Base-by-base conservation (phyloP, 352 stramenopile species). In the Pythium brachiatum region DNA sequence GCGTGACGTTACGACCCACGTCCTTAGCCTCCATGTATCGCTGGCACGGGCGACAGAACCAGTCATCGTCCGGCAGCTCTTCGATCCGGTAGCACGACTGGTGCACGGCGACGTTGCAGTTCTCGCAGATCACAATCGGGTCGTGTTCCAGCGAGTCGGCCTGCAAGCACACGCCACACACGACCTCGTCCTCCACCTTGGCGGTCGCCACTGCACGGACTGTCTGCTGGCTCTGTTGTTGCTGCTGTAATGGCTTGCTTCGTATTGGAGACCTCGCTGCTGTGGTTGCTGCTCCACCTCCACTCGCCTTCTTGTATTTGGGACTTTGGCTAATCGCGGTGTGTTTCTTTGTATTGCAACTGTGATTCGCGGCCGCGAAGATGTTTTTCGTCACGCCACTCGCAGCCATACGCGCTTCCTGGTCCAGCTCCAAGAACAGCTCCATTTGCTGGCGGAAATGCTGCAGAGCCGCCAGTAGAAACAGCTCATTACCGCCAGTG, bases 31-130 rank as follows among this genome's bases (percentile, higher is more conserved):
- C 72, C 50, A 83, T 54, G 50, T 87, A 88, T 23, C 61, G 70
- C 55, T 62, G 64, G 48, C 90, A 97, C 23, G 78, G 79, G 13
- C 79, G 70, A 59, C 86, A 95, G 62, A 81, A 88, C 83, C 83
- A 95, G 66, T 91, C 81, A 39, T 76, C 78, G 2, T 91, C 81
- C 0, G 86, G 86, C 5, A 95, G 46, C 21, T 72, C 70, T 27
- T 72, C 69, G 44, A 95, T 76, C 32, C 79, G 67, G 64, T 95
- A 95, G 68, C 86, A 95, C 18, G 78, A 89, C 59, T 93, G 82
- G 57, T 95, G 86, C 47, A 95, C 83, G 0, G 80, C 80, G 23
- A 82, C 69, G 26, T 73, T 72, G 58, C 86, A 95, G 5, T 83
- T 65, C 23, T 92, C 86, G 64, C 86, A 95, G 61, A 91, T 85